A percentile compares a stretch with the other conserved stretches of the same genome.
phyloP scores from a whole-genome alignment of 306 rosid species.

The Trifolium fragiferum region DNA sequence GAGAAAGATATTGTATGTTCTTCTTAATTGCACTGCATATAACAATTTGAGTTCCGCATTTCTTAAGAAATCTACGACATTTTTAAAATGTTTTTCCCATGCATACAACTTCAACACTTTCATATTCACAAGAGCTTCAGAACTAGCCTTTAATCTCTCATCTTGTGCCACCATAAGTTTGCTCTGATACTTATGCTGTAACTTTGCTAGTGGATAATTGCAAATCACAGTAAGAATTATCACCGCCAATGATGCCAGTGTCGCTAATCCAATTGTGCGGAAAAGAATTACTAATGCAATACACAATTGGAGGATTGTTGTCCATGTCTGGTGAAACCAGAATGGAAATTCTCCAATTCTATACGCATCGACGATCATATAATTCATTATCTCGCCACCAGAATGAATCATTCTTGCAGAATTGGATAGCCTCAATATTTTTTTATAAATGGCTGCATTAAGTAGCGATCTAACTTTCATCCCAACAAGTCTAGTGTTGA shows the following conservation, averaged over 20 bases:
- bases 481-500: not conserved
- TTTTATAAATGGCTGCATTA: not conserved
- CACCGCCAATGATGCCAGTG: not conserved
- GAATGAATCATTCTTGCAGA: slow-evolving; percentile 3
- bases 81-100: slow-evolving; percentile 9
- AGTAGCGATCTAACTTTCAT: slow-evolving; percentile 11
- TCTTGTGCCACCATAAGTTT: slow-evolving; percentile 20
- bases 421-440: not conserved
- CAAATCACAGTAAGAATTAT: not conserved
- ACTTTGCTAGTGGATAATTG: slow-evolving; percentile 2
- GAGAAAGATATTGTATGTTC: not conserved
- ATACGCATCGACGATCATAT: not conserved
- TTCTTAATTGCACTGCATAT: not conserved
- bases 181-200: slow-evolving; percentile 3
- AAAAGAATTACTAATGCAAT: not conserved
- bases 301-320: not conserved
- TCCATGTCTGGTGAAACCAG: slow-evolving; percentile 8
- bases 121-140: slow-evolving; percentile 10
- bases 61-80: not conserved
- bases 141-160: slow-evolving; percentile 9
- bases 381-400: slow-evolving; percentile 8
- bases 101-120: slow-evolving; percentile 8
- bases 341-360: slow-evolving; percentile 16
- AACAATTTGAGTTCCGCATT: not conserved
- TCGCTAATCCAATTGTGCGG: not conserved